A percentile compares a stretch with the other conserved stretches of the same genome.
Conservation (phyloP, 441 rosid genomes). For the Eruca vesicaria region DNA sequence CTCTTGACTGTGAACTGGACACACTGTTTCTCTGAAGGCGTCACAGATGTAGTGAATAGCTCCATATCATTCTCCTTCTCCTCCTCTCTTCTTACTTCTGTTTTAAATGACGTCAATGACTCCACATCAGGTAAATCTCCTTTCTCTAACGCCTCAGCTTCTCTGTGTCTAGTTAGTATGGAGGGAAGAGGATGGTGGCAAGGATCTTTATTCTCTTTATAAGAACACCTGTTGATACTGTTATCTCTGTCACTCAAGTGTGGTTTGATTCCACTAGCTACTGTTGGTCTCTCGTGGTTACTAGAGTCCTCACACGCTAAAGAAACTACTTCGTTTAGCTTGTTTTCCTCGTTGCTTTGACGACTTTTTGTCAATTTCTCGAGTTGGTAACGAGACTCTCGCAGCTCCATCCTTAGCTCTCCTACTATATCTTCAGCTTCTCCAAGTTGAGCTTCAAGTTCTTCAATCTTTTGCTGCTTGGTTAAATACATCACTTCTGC, state of each 20-base stretch:
- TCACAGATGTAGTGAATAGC: constrained; percentile 27
- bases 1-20: constrained; percentile 66
- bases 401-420: constrained; percentile 74
- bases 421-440: constrained; percentile 85
- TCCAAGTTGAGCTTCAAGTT: constrained; percentile 81
- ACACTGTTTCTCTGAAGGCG: constrained; percentile 46
- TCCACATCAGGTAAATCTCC: constrained; percentile 41
- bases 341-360: constrained; percentile 4
- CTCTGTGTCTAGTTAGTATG: constrained; percentile 65
- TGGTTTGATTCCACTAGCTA: constrained; percentile 28
- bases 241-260: constrained; percentile 26
- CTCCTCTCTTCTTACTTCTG: constrained; percentile 31
- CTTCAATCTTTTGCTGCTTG: constrained; percentile 69
- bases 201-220: constrained; percentile 34
- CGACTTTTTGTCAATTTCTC: constrained; percentile 37
- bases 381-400: constrained; percentile 60
- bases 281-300: constrained; percentile 31
- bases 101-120: constrained; percentile 28
- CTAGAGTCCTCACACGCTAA: constrained; percentile 27
- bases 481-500: constrained; percentile 47
- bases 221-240: constrained; percentile 39
- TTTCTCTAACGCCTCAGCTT: constrained; percentile 45
- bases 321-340: constrained; percentile 22
- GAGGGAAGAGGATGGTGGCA: constrained; percentile 47
- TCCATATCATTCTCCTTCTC: constrained; percentile 39